Percentiles rank a stretch among this genome's conserved stretches.
phyloP scores from a whole-genome alignment of 805 yeast species.

The Candida ponderosae region DNA sequence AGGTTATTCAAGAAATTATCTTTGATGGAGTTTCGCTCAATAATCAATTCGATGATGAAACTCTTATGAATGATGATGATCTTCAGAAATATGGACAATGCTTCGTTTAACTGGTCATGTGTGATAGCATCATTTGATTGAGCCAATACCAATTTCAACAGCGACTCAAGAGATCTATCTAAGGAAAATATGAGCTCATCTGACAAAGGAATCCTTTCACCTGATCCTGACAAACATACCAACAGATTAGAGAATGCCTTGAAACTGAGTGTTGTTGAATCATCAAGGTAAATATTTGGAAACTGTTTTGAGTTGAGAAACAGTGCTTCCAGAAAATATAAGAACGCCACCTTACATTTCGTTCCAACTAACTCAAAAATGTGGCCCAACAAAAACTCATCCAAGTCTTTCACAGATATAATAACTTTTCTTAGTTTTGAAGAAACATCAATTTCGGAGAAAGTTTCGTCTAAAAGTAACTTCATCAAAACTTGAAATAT shows the following conservation, averaged over 20 bases:
- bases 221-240: slow-evolving; percentile 12
- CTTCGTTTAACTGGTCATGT: slow-evolving; percentile 8
- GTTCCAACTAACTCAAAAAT: slow-evolving; percentile 29
- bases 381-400: slow-evolving; percentile 23
- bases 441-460: slow-evolving; percentile 2
- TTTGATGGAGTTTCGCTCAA: slow-evolving; percentile 32
- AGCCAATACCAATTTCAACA: slow-evolving; percentile 15
- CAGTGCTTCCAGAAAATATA: slow-evolving; percentile 31
- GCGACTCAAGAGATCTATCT: slow-evolving; percentile 30
- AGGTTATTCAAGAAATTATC: slow-evolving; percentile 41
- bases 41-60: slow-evolving; percentile 37
- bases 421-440: slow-evolving; percentile 4
- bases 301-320: slow-evolving; percentile 33
- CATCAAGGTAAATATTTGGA: slow-evolving; percentile 20
- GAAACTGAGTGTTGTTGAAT: not conserved
- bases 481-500: slow-evolving; percentile 32
- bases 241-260: slow-evolving; percentile 10
- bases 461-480: slow-evolving; percentile 14
- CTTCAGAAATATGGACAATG: slow-evolving; percentile 42
- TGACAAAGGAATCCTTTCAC: slow-evolving; percentile 7
- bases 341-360: slow-evolving; percentile 22
- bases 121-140: slow-evolving; percentile 7
- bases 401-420: slow-evolving; percentile 1
- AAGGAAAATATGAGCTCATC: slow-evolving; percentile 35
- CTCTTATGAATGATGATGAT: slow-evolving; percentile 52